Evolutionary conservation across 495 filamentous ascomycete species (phyloP).

Genomic region (Talaromyces nanjingensis): DNA sequence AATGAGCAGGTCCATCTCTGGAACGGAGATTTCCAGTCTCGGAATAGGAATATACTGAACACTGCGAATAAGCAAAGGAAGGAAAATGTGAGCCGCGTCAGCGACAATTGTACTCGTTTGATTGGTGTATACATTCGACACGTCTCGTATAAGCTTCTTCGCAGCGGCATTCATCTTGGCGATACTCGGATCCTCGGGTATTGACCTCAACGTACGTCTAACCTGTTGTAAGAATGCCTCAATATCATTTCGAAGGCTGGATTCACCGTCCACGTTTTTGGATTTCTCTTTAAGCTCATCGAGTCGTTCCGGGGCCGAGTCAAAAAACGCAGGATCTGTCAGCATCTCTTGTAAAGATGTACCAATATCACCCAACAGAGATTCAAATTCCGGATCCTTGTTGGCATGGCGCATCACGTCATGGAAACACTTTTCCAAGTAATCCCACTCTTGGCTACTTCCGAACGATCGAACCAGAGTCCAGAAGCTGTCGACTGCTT

Average conservation of each 20-base stretch:
- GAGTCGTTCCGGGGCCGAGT: conserved; percentile 62
- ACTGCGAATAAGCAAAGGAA: conserved; percentile 67
- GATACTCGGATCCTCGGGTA: conserved; percentile 63
- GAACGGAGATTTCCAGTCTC: conserved; percentile 74
- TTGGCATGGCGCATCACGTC: conserved; percentile 66
- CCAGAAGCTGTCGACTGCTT: conserved; percentile 73
- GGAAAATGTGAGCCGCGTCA: conserved; percentile 69
- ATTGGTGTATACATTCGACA: conserved; percentile 52
- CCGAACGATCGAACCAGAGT: conserved; percentile 71
- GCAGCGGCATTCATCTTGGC: conserved; percentile 58
- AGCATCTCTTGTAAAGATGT: conserved; percentile 71
- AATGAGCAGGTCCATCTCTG: conserved; percentile 74
- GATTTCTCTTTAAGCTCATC: conserved; percentile 63
- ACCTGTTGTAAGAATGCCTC: conserved; percentile 65
- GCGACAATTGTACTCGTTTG: conserved; percentile 62
- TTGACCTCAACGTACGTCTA: conserved; percentile 57
- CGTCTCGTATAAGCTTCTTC: conserved; percentile 54
- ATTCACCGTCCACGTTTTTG: conserved; percentile 53
- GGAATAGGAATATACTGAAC: conserved; percentile 87
- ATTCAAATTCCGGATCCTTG: conserved; percentile 77
- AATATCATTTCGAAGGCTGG: conserved; percentile 62
- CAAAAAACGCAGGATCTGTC: conserved; percentile 80
- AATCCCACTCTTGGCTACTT: conserved; percentile 64
- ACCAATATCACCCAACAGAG: conserved; percentile 62
- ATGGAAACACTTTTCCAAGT: conserved; percentile 57